Evolutionary conservation across 441 rosid genomes (phyloP), one percentile per base, ranked within the genome.

Genomic region (Gossypium gossypioides): DNA sequence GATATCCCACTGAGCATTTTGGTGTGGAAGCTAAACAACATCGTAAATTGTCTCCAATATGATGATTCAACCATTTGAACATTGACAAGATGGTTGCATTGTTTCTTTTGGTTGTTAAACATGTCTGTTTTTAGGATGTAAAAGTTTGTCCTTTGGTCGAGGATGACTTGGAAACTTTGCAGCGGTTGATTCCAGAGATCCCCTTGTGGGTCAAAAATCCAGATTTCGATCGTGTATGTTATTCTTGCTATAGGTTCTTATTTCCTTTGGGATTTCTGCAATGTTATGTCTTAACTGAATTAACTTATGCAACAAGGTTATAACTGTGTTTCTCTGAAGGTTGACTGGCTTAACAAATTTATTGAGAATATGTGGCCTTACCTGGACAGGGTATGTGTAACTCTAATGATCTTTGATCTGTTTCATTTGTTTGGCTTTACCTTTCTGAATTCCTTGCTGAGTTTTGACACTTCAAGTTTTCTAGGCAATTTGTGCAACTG

Each of bases 131-230:
- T 76, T 79, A 89, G 93, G 91, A 84, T 77, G 88, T 86, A 9
- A 79, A 80, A 76, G 75, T 86, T 22, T 83, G 81, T 59, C 87
- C 91, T 72, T 50, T 89, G 73, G 80, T 78, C n/a, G 91, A 87
- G 79, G 84, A 77, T 67, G 91, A 89, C 63, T 63, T 86, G 8
- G 69, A 79, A 54, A 77, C 80, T 42, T 52, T 87, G 81, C 76
- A 83, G 40, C 81, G 79, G 37, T 55, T 86, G 80, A 80, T 86
- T 10, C 82, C 90, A 10, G 91, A 87, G 78, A 87, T 89, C 72
- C 93, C 93, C 9, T 42, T 78, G 46, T 87, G 90, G 93, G 88
- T 87, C 61, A 89, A 89, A 80, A 83, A 81, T 84, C 93, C 93
- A 22, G 93, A 89, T 82, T 86, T 83, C 58, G 88, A 89, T 76